Percentiles rank a stretch among this genome's conserved stretches.
These are phyloP conservation scores for Telopea speciosissima DNA, from an alignment of 177 flowering plant genomes.

Conservation along the genomic window DNA sequence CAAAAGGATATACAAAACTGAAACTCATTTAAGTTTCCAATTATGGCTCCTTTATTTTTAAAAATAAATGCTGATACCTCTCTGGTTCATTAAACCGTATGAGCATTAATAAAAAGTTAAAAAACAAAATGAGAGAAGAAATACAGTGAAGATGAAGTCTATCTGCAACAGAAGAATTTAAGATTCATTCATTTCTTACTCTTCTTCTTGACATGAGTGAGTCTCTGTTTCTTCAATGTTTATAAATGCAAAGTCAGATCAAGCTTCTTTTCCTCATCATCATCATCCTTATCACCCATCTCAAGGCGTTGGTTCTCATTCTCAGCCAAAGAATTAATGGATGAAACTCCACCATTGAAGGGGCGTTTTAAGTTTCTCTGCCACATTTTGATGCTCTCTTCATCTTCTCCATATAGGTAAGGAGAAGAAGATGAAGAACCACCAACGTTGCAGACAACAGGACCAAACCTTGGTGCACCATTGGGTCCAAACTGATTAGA, in stretches of 20 bases:
- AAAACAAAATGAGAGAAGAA: too few relatives aligned
- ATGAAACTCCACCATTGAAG: constrained; percentile 14
- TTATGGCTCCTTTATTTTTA: too few relatives aligned
- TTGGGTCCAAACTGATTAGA: constrained; percentile 39
- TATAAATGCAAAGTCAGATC: constrained; percentile 82
- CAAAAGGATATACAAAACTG: too few relatives aligned
- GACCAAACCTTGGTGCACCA: constrained; percentile 50
- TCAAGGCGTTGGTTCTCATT: constrained; percentile 6
- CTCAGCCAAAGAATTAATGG: neutral
- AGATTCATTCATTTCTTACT: too few relatives aligned
- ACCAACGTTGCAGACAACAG: constrained; percentile 23
- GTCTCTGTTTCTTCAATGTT: neutral
- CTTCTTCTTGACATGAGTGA: neutral
- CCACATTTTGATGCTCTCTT: constrained; percentile 38
- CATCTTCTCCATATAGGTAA: constrained; percentile 27
- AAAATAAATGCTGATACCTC: too few relatives aligned
- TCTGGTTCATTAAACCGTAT: too few relatives aligned
- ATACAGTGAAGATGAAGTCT: too few relatives aligned
- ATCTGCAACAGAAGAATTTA: too few relatives aligned
- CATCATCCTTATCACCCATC: constrained; percentile 26
- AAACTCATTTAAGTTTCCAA: too few relatives aligned
- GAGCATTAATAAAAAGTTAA: too few relatives aligned
- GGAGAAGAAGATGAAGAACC: constrained; percentile 11
- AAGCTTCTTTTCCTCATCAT: constrained; percentile 48
- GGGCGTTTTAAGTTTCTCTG: constrained; percentile 33